These are phyloP conservation scores for Citrus glauca DNA, from an alignment of 345 rosid genomes.

Conservation along the genomic window DNA sequence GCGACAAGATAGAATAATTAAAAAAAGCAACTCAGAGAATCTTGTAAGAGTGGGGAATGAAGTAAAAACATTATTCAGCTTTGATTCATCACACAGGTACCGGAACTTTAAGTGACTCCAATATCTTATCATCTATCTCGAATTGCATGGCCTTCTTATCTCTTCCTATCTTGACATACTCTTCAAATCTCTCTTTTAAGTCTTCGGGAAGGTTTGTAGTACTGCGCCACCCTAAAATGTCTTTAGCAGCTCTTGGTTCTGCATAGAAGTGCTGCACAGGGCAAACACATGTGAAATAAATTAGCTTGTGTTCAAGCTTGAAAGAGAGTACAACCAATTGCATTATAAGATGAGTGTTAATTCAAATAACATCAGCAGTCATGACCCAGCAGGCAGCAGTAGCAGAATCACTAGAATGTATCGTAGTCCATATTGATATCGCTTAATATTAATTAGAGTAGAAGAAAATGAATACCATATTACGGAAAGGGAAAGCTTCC, in stretches of 20 bases:
- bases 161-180: constrained; percentile 75
- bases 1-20: background rate
- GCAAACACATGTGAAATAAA: background rate
- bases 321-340: background rate
- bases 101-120: constrained; percentile 70
- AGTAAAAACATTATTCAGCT: background rate
- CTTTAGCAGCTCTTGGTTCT: constrained; percentile 94
- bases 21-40: background rate
- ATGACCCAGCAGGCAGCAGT: background rate
- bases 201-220: constrained; percentile 75
- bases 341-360: background rate
- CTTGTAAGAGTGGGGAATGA: background rate
- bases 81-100: constrained; percentile 38
- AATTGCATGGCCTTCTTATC: constrained; percentile 80
- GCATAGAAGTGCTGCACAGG: constrained; percentile 82
- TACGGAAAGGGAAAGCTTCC: constrained; percentile 94
- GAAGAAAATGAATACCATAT: constrained; percentile 50
- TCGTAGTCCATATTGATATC: too few species aligned
- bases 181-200: constrained; percentile 75
- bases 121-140: constrained; percentile 78
- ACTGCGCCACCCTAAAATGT: constrained; percentile 67
- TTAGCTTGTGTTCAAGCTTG: background rate
- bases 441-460: background rate
- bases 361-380: background rate
- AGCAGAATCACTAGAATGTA: background rate